Percentiles rank a stretch among this genome's conserved stretches.
Evolutionary conservation across 805 yeast genomes (phyloP).

Genomic region (Zygotorulaspora danielsina): DNA sequence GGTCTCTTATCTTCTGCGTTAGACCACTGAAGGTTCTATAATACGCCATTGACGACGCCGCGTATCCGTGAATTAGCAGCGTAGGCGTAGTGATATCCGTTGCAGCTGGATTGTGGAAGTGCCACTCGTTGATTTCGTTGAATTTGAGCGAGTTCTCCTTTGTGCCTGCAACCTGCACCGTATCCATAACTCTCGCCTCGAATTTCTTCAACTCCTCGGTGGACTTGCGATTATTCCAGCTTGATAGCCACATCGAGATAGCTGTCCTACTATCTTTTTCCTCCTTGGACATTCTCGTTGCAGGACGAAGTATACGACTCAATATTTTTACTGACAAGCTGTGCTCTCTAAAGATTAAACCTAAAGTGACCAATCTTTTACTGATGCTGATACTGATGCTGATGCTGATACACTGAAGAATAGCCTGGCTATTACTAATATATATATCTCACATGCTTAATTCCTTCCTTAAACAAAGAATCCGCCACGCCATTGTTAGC

Average conservation of each 20-base stretch:
- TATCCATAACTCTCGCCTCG: conserved; percentile 26
- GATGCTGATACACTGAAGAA: not conserved
- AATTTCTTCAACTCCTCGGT: conserved; percentile 16
- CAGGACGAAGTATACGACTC: conserved; percentile 7
- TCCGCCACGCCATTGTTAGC: too few relatives aligned
- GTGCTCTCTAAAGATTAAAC: not conserved
- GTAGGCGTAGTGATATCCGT: conserved; percentile 34
- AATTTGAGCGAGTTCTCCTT: conserved; percentile 19
- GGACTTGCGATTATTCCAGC: conserved; percentile 12
- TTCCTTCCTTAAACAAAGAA: too few relatives aligned
- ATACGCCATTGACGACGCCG: conserved; percentile 83
- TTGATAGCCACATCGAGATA: conserved; percentile 14
- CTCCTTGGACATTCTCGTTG: conserved; percentile 4
- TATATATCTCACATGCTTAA: too few relatives aligned
- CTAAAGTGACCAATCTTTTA: not conserved
- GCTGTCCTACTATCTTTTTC: conserved; percentile 8
- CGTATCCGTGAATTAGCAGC: conserved; percentile 83
- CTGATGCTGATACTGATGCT: not conserved
- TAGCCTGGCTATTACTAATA: too few relatives aligned
- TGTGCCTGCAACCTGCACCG: conserved; percentile 16
- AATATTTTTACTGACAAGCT: conserved; percentile 8
- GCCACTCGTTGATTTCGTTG: conserved; percentile 33
- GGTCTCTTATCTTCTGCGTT: conserved; percentile 44
- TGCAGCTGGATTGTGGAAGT: conserved; percentile 27
- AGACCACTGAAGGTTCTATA: conserved; percentile 61